Evolutionary conservation across 129 eudicot species (phyloP), one percentile per base, ranked within the genome.

Genomic region (Deinandra increscens): DNA sequence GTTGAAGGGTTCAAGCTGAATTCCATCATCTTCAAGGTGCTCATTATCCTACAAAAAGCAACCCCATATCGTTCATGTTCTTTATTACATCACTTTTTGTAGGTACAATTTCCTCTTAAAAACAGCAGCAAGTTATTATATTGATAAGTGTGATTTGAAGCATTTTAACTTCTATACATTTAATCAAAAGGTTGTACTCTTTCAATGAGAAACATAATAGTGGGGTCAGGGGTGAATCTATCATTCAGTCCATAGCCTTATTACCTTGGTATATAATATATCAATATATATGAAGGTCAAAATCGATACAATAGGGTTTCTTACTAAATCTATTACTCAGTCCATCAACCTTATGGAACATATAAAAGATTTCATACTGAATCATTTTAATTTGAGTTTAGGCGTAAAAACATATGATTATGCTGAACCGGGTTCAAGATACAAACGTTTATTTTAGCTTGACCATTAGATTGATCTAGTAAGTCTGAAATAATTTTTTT

Each of bases 1-100:
- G 53, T 92, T 92, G 69, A 92, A 88, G 12, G 98, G 98, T 72
- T 92, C 98, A 33, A 92, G 64, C 59, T 74, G 78, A 50, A 83
- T 62, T 55, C 95, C 99, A 74, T 89, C 97, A 36, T 93, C 95
- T 45, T 72, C 77, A 17, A 89, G 84, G 55, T 83, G 72, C 64
- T 81, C 98, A 50, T 81, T 63, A 49, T 89, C 88, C 98, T 93
- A 92, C 71, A 68, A 86, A 67, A 81, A 79, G 79, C 33, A 48
- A 80, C 51, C 34, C 13, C 54, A 19, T 64, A 66, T 60, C 17
- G 75, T 48, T 38, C 22, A 54, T 60, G 51, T 65, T 60, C 26
- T 79, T 10, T 26, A 20, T 58, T 29, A 58, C 41, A 54, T 54
- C 22, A 54, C n/a, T 54, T 51, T 23, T 2, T 54, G 34, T 9